A percentile compares a stretch with the other conserved stretches of the same genome.
Conservation (phyloP, 1,284 basidiomycete species). For the Ustilago crameri region DNA sequence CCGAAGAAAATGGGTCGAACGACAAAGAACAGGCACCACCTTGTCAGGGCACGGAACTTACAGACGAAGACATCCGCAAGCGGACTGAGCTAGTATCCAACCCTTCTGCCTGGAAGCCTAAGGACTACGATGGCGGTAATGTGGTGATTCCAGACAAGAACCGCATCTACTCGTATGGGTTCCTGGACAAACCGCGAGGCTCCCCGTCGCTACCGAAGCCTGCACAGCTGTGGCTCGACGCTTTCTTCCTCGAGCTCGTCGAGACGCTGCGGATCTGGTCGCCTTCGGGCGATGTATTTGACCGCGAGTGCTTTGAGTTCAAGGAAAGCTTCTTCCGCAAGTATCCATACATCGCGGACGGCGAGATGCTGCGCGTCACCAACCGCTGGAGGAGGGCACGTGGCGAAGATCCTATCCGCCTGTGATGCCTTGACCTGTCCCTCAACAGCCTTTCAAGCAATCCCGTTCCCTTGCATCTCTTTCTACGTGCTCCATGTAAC, state of each 20-base stretch:
- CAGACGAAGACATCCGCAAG: slow-evolving; percentile 27
- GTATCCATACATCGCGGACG: slow-evolving; percentile 50
- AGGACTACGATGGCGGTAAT: slow-evolving; percentile 12
- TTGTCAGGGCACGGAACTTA: slow-evolving; percentile 11
- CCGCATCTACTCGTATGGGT: slow-evolving; percentile 46
- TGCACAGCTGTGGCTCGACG: slow-evolving; percentile 46
- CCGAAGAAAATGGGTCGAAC: neutral
- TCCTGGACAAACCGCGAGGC: slow-evolving; percentile 43
- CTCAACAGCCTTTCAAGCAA: neutral
- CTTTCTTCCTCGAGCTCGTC: slow-evolving; percentile 42
- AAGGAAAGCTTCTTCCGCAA: slow-evolving; percentile 52
- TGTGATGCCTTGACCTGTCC: slow-evolving; percentile 10
- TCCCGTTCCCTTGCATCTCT: slow-evolving; percentile 6
- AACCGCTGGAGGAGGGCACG: slow-evolving; percentile 49
- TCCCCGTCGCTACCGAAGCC: slow-evolving; percentile 44
- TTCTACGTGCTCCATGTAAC: neutral
- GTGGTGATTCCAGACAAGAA: slow-evolving; percentile 40
- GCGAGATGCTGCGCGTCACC: slow-evolving; percentile 42
- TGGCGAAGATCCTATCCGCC: slow-evolving; percentile 47
- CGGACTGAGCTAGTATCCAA: slow-evolving; percentile 44
- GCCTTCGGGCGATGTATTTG: slow-evolving; percentile 46
- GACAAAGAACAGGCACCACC: neutral
- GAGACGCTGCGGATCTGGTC: slow-evolving; percentile 44
- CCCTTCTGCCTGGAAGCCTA: slow-evolving; percentile 43
- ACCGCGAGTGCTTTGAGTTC: slow-evolving; percentile 50